Evolutionary conservation across 2,329 filamentous ascomycete genomes (phyloP).

Genomic region (Tolypocladium sp.): DNA sequence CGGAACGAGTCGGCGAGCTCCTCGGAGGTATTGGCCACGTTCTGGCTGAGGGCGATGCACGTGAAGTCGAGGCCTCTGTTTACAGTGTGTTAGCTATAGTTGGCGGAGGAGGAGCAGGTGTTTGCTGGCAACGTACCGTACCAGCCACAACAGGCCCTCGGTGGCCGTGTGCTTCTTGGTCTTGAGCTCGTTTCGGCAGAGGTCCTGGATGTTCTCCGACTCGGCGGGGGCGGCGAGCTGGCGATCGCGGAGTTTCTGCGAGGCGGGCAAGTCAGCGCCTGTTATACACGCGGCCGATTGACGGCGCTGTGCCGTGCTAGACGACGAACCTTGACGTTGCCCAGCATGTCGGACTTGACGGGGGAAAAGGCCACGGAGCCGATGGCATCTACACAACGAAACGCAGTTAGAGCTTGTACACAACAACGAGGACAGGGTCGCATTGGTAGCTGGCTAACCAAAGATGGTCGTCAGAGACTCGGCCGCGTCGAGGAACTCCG

Average conservation of each 20-base stretch:
- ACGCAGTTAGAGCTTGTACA: not conserved
- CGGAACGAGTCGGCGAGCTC: constrained; percentile 86
- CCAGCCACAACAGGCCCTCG: constrained; percentile 85
- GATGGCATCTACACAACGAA: constrained; percentile 41
- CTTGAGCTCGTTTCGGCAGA: constrained; percentile 81
- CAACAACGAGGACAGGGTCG: too few species aligned
- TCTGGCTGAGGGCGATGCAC: constrained; percentile 69
- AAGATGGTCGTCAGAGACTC: constrained; percentile 84
- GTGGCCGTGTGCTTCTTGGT: constrained; percentile 80
- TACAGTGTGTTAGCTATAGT: constrained; percentile 1
- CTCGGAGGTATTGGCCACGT: constrained; percentile 56
- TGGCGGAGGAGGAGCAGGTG: not conserved
- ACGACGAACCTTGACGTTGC: constrained; percentile 73
- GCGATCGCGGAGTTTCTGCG: constrained; percentile 79
- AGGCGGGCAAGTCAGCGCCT: too few species aligned
- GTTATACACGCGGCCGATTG: not conserved
- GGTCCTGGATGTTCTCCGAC: constrained; percentile 76
- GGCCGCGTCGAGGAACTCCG: constrained; percentile 82
- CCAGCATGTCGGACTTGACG: constrained; percentile 84
- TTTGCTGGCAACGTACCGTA: constrained; percentile 49
- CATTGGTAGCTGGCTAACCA: constrained; percentile 38
- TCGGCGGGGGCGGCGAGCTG: constrained; percentile 69
- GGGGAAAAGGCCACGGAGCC: constrained; percentile 72
- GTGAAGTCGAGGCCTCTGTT: constrained; percentile 88
- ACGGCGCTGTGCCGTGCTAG: not conserved